Conservation (phyloP, 345 rosid genomes). For the Schrenkiella parvula region DNA sequence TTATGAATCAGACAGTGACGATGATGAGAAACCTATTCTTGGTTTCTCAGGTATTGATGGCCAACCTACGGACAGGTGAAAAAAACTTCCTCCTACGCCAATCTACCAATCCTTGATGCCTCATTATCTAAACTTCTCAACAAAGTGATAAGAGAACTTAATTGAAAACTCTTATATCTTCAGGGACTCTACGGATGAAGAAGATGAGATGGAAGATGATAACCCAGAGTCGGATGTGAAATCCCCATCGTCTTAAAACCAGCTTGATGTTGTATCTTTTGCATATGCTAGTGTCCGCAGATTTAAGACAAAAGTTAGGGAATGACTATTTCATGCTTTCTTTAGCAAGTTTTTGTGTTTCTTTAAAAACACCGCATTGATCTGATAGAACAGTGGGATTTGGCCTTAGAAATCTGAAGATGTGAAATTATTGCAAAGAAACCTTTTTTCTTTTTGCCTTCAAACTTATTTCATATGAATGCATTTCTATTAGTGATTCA, state of each 20-base stretch:
- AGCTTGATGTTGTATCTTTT: neutral
- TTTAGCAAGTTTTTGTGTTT: neutral
- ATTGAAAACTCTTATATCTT: neutral
- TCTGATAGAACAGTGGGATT: neutral
- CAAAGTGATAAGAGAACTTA: neutral
- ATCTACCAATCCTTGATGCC: neutral
- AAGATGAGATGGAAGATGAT: conserved; percentile 46
- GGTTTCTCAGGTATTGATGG: conserved; percentile 37
- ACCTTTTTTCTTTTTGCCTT: neutral
- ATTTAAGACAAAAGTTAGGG: conserved; percentile 1
- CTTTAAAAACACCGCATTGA: neutral
- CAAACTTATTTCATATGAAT: neutral
- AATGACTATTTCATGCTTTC: conserved; percentile 12
- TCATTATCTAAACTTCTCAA: conserved; percentile 1
- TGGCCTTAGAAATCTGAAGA: neutral
- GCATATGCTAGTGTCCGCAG: conserved; percentile 1
- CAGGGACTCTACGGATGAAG: conserved; percentile 34
- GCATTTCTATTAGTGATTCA: neutral
- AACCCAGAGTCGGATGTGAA: conserved; percentile 32
- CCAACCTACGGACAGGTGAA: conserved; percentile 35
- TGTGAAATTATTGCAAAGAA: conserved; percentile 18
- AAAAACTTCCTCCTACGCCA: neutral
- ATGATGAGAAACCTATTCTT: conserved; percentile 49
- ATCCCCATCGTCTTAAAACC: conserved; percentile 32
- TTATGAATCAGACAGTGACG: conserved; percentile 77